Conservation (phyloP, 2,329 filamentous ascomycete genomes). For the Nannizzia gypsea region DNA sequence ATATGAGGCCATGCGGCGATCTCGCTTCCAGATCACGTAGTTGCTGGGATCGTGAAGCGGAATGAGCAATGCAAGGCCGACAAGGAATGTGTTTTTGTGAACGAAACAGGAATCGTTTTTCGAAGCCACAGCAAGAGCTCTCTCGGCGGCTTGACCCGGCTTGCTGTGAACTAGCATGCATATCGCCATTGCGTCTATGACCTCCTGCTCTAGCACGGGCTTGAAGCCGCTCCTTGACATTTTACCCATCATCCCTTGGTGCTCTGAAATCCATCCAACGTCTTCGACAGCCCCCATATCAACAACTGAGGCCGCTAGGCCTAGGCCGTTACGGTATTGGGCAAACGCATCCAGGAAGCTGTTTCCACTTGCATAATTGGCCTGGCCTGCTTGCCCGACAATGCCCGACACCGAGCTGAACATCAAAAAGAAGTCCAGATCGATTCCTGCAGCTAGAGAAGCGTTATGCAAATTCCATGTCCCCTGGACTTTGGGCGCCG, state of each 20-base stretch:
- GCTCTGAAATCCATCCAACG: not conserved
- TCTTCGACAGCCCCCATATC: constrained; percentile 5
- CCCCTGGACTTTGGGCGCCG: constrained; percentile 21
- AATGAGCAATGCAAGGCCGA: not conserved
- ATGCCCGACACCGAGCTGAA: constrained; percentile 8
- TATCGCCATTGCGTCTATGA: constrained; percentile 12
- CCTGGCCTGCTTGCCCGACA: constrained; percentile 5
- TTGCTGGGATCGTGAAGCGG: not conserved
- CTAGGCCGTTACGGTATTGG: constrained; percentile 12
- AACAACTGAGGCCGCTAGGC: not conserved
- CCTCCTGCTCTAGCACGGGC: constrained; percentile 8
- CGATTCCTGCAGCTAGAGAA: not conserved
- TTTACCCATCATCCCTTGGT: not conserved
- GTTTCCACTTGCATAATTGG: constrained; percentile 10
- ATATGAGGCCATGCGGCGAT: not conserved
- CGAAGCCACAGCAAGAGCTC: too few species aligned
- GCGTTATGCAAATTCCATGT: constrained; percentile 19
- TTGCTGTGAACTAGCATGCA: not conserved
- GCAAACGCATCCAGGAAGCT: constrained; percentile 12
- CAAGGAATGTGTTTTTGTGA: not conserved
- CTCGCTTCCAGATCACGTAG: not conserved
- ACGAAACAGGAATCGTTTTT: not conserved
- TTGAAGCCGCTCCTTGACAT: not conserved
- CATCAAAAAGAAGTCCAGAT: constrained; percentile 18
- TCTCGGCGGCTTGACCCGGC: not conserved